Evolutionary conservation across 2,329 filamentous ascomycete genomes (phyloP), one percentile per base, ranked within the genome.

Genomic region (Venturiaceae sp.): DNA sequence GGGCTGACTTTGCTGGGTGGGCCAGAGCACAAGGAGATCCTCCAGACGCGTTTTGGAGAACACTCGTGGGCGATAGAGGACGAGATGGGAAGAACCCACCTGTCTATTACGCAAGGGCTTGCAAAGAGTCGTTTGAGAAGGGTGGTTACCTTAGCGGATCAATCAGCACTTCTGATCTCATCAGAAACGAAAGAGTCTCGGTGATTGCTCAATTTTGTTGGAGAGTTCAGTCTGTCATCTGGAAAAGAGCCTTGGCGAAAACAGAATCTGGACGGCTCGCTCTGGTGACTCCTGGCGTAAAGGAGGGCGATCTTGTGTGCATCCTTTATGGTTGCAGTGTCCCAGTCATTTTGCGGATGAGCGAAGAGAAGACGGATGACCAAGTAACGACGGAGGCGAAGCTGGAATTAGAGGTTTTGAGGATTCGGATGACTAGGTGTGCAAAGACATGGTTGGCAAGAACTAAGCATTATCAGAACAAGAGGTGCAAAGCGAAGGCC

Each of bases 21-120:
- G n/a, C 23, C 14, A 36, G 28, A 26, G 16, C n/a, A 13, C 16
- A 36, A 26, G 32, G 33, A 13, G 19, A 41, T 16, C 54, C 54
- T 44, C 50, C 30, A 80, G 79, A 58, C 8, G 37, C 19, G 9
- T 58, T 50, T 19, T 58, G 55, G 55, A 21, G 41, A 34, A 58
- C 55, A 14, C 37, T 58, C n/a, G 55, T 58, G 26, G 55, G 37
- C 14, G 44, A 58, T 33, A 39, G 41, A 30, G 44, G 44, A 32
- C 19, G 33, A 13, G 21, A 50, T 36, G 44, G 44, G 16, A 28
- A 36, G 13, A 52, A 58, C 19, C 55, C 55, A n/a, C 55, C 55
- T 13, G 21, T 26, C 19, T 52, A 50, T 23, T 58, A 58, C 52
- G 16, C 39, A n/a, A 28, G 55, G 52, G 39, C 41, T 11, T 50